phyloP scores from a whole-genome alignment of 1,284 basidiomycete species.

The Mycosarcoma maydis region DNA sequence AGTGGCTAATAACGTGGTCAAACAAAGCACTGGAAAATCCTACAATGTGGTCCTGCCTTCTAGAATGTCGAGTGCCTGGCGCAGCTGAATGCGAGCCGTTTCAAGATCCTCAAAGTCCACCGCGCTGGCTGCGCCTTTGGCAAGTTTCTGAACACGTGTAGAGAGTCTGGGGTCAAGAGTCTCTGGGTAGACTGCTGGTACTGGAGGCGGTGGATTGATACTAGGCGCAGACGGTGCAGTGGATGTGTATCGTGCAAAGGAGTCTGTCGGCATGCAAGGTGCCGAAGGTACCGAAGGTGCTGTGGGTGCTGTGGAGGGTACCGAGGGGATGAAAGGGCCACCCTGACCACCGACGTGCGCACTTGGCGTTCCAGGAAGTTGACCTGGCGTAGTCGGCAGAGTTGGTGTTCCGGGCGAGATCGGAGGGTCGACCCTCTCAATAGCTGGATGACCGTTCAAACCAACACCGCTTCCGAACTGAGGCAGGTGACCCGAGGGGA shows the following conservation, averaged over 20 bases:
- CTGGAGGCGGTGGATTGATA: neutral
- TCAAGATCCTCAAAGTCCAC: conserved; percentile 65
- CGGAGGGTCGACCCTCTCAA: conserved; percentile 34
- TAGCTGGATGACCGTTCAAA: conserved; percentile 20
- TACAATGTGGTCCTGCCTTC: conserved; percentile 43
- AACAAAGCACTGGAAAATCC: neutral
- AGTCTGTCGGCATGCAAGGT: conserved; percentile 34
- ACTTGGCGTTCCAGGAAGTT: neutral
- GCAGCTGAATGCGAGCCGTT: conserved; percentile 57
- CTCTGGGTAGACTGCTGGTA: conserved; percentile 73
- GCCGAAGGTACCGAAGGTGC: conserved; percentile 70
- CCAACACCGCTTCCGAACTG: neutral
- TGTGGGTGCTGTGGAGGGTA: conserved; percentile 68
- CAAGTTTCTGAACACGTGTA: conserved; percentile 55
- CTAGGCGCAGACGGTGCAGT: conserved; percentile 3
- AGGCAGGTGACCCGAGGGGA: conserved; percentile 15
- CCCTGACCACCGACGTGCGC: neutral
- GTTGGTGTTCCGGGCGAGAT: conserved; percentile 14
- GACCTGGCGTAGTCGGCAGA: conserved; percentile 9
- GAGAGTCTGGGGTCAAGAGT: conserved; percentile 33
- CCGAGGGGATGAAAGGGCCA: conserved; percentile 68
- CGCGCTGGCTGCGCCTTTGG: conserved; percentile 59
- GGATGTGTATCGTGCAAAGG: too few relatives aligned
- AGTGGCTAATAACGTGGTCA: neutral
- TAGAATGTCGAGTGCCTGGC: conserved; percentile 57